phyloP scores from a whole-genome alignment of 345 rosid genomes.

The Eucalyptus marginata region DNA sequence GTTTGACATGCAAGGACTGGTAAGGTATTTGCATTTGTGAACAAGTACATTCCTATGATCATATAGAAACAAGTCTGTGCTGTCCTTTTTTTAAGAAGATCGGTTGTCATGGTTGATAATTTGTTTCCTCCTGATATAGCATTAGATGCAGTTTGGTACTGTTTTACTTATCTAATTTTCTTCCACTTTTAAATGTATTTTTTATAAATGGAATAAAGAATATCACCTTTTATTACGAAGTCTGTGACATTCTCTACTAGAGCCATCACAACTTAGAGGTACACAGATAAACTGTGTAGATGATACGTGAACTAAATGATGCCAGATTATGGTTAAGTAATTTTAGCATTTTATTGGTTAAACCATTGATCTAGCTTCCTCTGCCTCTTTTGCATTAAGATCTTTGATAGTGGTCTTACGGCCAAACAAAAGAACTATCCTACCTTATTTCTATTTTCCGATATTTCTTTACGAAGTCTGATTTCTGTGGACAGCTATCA shows the following conservation, averaged over 20 bases:
- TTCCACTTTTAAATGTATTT: background rate
- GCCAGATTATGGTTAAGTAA: background rate
- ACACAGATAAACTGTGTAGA: background rate
- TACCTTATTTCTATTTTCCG: background rate
- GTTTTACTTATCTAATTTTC: background rate
- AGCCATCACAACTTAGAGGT: background rate
- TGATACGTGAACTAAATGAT: background rate
- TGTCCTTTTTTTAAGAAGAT: background rate
- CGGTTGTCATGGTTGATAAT: background rate
- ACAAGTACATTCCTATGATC: background rate
- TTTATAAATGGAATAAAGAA: background rate
- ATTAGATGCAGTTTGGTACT: background rate
- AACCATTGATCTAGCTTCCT: background rate
- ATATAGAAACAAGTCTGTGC: background rate
- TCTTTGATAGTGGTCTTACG: background rate
- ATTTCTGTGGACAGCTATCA: constrained; percentile 44
- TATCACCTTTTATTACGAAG: background rate
- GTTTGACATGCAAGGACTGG: constrained; percentile 50
- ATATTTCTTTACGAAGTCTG: background rate
- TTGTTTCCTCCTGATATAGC: background rate
- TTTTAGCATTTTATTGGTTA: background rate
- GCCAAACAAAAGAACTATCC: background rate
- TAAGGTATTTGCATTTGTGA: constrained; percentile 10
- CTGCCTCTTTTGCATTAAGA: background rate
- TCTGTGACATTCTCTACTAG: background rate